phyloP scores from a whole-genome alignment of 2,329 filamentous ascomycete species.

The Nigrospora osmanthi region DNA sequence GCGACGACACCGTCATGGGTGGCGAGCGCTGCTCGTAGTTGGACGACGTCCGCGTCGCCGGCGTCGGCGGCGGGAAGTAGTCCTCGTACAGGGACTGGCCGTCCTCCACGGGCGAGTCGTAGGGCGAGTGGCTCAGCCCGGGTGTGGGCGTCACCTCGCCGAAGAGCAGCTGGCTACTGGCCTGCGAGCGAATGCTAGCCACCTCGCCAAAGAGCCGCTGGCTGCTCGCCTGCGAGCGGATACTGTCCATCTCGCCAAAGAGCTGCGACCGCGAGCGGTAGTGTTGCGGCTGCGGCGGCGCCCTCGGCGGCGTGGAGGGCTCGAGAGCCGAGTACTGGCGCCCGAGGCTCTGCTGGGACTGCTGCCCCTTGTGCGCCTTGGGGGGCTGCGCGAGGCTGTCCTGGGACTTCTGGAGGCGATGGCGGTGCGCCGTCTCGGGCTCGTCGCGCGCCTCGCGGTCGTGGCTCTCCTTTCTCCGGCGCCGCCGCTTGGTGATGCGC shows the following conservation, averaged over 20 bases:
- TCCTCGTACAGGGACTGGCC: conserved; percentile 15
- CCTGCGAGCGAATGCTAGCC: not conserved
- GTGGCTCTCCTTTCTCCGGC: conserved; percentile 18
- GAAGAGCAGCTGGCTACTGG: conserved; percentile 14
- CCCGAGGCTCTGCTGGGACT: too few relatives aligned
- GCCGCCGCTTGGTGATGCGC: conserved; percentile 25
- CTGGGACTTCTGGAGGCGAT: conserved; percentile 16
- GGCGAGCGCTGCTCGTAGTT: conserved; percentile 2
- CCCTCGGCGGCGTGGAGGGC: conserved; percentile 9
- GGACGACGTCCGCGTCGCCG: not conserved
- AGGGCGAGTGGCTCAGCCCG: conserved; percentile 21
- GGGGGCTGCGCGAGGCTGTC: conserved; percentile 8
- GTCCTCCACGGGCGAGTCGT: conserved; percentile 10
- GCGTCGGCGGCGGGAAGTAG: conserved; percentile 21
- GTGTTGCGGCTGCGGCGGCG: conserved; percentile 14
- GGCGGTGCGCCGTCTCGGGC: conserved; percentile 12
- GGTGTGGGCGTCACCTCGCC: conserved; percentile 20
- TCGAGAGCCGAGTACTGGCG: not conserved
- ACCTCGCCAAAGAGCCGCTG: conserved; percentile 21
- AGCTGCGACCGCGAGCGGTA: conserved; percentile 12
- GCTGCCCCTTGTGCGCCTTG: conserved; percentile 3
- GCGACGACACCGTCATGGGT: conserved; percentile 32
- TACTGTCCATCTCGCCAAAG: conserved; percentile 21
- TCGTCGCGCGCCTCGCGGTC: conserved; percentile 12
- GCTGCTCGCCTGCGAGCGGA: conserved; percentile 7